Conservation (phyloP, 2,329 filamentous ascomycete species). For the Talaromyces sp. region DNA sequence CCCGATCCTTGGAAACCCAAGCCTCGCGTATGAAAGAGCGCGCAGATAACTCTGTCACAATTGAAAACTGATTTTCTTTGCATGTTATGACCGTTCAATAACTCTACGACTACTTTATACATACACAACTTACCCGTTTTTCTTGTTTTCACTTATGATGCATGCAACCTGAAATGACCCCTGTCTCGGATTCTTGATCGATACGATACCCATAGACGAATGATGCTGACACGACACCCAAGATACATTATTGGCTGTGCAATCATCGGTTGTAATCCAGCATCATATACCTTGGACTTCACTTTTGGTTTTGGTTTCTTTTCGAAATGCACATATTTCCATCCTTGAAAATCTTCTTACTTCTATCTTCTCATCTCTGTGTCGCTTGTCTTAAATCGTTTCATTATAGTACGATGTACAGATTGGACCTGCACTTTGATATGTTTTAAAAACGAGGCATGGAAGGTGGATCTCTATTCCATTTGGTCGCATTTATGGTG, state of each 20-base stretch:
- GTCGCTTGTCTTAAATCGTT: background rate
- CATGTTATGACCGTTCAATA: constrained; percentile 5
- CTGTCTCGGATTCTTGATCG: constrained; percentile 4
- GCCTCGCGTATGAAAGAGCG: constrained; percentile 62
- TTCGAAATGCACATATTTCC: background rate
- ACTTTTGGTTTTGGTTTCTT: background rate
- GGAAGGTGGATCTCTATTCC: background rate
- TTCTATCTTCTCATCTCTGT: background rate
- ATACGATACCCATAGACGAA: constrained; percentile 19
- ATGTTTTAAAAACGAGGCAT: background rate
- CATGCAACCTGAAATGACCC: constrained; percentile 11
- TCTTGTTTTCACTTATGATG: constrained; percentile 4
- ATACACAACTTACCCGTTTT: constrained; percentile 7
- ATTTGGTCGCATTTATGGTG: constrained; percentile 1
- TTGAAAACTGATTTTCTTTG: constrained; percentile 25
- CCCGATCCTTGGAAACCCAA: constrained; percentile 62
- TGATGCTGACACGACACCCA: constrained; percentile 12
- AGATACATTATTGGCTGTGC: constrained; percentile 1
- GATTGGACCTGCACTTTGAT: background rate
- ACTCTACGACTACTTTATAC: constrained; percentile 6
- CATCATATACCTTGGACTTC: background rate
- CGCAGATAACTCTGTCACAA: constrained; percentile 41
- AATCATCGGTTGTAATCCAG: background rate
- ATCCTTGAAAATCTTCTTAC: background rate
- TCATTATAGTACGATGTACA: background rate